These are phyloP conservation scores for Rachicladosporium sp. DNA, from an alignment of 2,329 filamentous ascomycete genomes.

Conservation along the genomic window DNA sequence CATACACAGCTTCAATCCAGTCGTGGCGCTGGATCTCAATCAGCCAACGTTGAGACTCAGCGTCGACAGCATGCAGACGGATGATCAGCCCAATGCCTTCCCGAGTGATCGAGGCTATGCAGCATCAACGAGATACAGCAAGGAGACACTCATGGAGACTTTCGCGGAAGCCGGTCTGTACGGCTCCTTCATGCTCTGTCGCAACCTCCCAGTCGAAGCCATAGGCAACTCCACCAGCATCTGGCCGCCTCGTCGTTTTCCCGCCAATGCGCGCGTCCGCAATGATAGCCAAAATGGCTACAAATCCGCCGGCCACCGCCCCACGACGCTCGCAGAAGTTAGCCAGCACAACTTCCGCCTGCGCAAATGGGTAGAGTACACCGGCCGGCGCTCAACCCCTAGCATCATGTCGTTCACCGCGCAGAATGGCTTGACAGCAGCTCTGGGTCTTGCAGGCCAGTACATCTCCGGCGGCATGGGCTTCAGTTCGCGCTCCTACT, in stretches of 20 bases:
- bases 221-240: constrained; percentile 31
- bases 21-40: constrained; percentile 59
- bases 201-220: constrained; percentile 32
- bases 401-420: constrained; percentile 15
- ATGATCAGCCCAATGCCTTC: constrained; percentile 11
- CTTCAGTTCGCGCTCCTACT: too few relatives aligned
- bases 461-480: constrained; percentile 8
- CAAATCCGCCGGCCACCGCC: constrained; percentile 34
- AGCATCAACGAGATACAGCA: constrained; percentile 24
- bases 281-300: constrained; percentile 35
- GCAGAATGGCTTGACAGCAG: constrained; percentile 10
- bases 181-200: constrained; percentile 57
- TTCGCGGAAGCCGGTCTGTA: constrained; percentile 37
- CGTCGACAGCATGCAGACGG: constrained; percentile 12
- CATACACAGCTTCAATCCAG: constrained; percentile 61
- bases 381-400: constrained; percentile 19
- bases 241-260: constrained; percentile 67
- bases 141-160: constrained; percentile 41
- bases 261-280: constrained; percentile 46
- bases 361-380: constrained; percentile 62
- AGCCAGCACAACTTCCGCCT: constrained; percentile 62
- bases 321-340: constrained; percentile 44
- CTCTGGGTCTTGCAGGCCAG: constrained; percentile 19
- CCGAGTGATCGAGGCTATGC: constrained; percentile 9
- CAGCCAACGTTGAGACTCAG: constrained; percentile 47